A percentile compares a stretch with the other conserved stretches of the same genome.
phyloP scores from a whole-genome alignment of 1,139 yeast species.

The Saccharomyces hybrid region DNA sequence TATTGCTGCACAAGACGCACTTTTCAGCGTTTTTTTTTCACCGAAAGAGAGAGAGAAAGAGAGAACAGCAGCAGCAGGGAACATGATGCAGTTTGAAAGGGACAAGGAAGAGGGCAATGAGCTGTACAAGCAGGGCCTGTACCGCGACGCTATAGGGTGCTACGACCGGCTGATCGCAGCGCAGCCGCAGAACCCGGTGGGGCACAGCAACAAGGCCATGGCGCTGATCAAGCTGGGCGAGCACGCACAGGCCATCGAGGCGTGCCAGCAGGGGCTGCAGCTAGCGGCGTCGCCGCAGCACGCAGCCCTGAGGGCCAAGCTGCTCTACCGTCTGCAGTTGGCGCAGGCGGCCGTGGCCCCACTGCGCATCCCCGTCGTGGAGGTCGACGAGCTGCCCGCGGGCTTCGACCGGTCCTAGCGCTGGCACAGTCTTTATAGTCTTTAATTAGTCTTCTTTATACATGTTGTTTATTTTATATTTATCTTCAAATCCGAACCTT shows the following conservation, averaged over 20 bases:
- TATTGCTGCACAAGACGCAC: background rate
- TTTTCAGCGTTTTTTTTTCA: slow-evolving; percentile 2
- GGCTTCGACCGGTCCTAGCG: too few relatives aligned
- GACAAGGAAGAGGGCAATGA: slow-evolving; percentile 51
- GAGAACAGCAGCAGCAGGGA: background rate
- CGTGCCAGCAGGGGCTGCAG: slow-evolving; percentile 52
- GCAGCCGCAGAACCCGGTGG: slow-evolving; percentile 51
- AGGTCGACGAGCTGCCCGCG: too few relatives aligned
- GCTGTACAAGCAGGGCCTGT: slow-evolving; percentile 52
- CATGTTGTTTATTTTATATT: too few relatives aligned
- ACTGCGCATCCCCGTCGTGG: too few relatives aligned
- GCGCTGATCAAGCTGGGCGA: slow-evolving; percentile 52
- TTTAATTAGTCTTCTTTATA: too few relatives aligned
- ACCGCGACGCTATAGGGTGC: slow-evolving; percentile 47
- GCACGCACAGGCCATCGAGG: slow-evolving; percentile 51
- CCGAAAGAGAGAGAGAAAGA: slow-evolving; percentile 1
- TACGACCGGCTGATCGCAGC: slow-evolving; percentile 61
- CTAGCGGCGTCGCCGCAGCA: slow-evolving; percentile 21
- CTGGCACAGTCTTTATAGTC: too few relatives aligned
- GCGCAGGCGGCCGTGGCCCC: slow-evolving; percentile 30
- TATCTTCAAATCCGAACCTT: too few relatives aligned
- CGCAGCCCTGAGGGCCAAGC: slow-evolving; percentile 39
- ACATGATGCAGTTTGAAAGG: slow-evolving; percentile 23
- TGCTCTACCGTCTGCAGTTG: slow-evolving; percentile 50
- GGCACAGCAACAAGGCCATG: slow-evolving; percentile 76